Evolutionary conservation across 2,329 filamentous ascomycete genomes (phyloP), one percentile per base, ranked within the genome.

Genomic region (Microascus cirrosus): DNA sequence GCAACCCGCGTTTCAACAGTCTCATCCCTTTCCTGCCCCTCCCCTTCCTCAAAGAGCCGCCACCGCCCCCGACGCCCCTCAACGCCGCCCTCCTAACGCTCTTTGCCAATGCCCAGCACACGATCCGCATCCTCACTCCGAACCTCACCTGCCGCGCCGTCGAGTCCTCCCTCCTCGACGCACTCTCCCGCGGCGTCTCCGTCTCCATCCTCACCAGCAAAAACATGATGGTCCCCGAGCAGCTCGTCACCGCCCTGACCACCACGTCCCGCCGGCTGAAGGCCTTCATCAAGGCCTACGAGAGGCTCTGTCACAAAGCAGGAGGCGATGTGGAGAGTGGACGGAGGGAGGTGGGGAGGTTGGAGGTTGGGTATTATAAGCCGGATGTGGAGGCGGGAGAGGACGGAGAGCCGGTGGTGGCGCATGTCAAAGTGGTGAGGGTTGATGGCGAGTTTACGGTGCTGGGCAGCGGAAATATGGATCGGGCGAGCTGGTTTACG

Each of bases 401-500:
- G 32, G 67, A 66, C 0, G 74, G 79, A 20, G 83, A 89, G 65
- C 87, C 88, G 0, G 82, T 87, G 2, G 84, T 90, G 57, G 85
- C 84, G 4, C 90, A 95, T 70, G 74, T 93, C 59, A 95, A 95
- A 69, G 77, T 91, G 66, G 86, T 83, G 0, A 77, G 91, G 57
- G 80, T 93, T 2, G 90, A 95, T 67, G 76, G 76, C 1, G 75
- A 83, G 60, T 82, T 84, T 22, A 75, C 85, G 1, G 76, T 94
- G 1, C 72, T 94, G 2, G 90, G 90, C 0, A 92, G 87, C 20
- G 89, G 89, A 1, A 95, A 95, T 67, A 83, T 92, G 77, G 90
- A 95, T 70, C 80, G 89, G 1, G 89, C 90, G 8, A 92, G 87
- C 67, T 94, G 88, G 87, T 92, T 83, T 70, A 94, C 90, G 5